Percentiles rank a stretch among this genome's conserved stretches.
Evolutionary conservation across 2,329 filamentous ascomycete genomes (phyloP).

Genomic region (Coleophoma cylindrospora): DNA sequence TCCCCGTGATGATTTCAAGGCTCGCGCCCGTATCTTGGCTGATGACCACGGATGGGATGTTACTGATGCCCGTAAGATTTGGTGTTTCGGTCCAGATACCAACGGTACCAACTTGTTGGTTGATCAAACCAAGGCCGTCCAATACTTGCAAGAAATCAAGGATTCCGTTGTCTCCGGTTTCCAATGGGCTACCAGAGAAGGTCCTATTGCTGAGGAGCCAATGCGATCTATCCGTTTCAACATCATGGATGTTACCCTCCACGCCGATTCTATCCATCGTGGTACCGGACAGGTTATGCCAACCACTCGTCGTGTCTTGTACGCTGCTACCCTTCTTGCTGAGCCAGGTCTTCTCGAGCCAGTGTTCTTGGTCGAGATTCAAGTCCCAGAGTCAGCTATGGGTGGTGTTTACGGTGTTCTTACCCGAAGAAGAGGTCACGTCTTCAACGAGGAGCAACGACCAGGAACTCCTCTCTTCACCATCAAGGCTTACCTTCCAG

Average conservation of each 20-base stretch:
- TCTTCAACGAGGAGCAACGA: slow-evolving; percentile 97
- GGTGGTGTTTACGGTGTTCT: slow-evolving; percentile 99
- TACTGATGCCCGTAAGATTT: slow-evolving; percentile 99
- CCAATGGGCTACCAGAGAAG: slow-evolving; percentile 98
- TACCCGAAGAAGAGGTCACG: slow-evolving; percentile 95
- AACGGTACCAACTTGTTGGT: slow-evolving; percentile 97
- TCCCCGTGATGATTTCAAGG: slow-evolving; percentile 98
- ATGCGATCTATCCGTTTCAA: slow-evolving; percentile 98
- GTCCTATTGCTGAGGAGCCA: slow-evolving; percentile 95
- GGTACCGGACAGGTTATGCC: slow-evolving; percentile 99
- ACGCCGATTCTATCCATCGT: slow-evolving; percentile 99
- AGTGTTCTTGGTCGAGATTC: slow-evolving; percentile 98
- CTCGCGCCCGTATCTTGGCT: slow-evolving; percentile 89
- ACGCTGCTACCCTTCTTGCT: slow-evolving; percentile 86
- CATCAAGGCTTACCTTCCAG: slow-evolving; percentile 94
- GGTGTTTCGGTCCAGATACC: slow-evolving; percentile 98
- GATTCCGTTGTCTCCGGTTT: slow-evolving; percentile 99
- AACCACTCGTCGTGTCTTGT: slow-evolving; percentile 94
- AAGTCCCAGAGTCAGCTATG: slow-evolving; percentile 98
- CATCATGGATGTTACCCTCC: slow-evolving; percentile 98
- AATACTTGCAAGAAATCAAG: slow-evolving; percentile 99
- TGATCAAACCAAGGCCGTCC: slow-evolving; percentile 99
- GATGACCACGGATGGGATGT: slow-evolving; percentile 99
- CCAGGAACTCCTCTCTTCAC: slow-evolving; percentile 98
- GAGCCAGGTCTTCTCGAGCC: slow-evolving; percentile 91